These are phyloP conservation scores for Artemisia argyi DNA, from an alignment of 129 eudicot genomes.

Conservation along the genomic window DNA sequence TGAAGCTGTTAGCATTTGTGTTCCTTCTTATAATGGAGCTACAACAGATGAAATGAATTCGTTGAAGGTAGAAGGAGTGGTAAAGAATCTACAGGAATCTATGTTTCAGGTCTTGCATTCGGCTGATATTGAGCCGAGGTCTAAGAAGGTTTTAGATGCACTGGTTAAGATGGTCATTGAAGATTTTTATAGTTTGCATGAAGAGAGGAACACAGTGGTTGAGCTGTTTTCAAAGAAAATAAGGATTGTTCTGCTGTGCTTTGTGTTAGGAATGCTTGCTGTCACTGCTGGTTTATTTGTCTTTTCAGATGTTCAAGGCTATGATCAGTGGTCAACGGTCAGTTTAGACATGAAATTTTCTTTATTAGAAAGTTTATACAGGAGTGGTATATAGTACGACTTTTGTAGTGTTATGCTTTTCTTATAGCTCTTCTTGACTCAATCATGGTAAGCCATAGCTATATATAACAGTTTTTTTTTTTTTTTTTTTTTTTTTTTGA, in stretches of 20 bases:
- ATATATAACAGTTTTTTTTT: neutral
- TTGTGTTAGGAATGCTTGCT: constrained; percentile 21
- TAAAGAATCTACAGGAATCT: constrained; percentile 24
- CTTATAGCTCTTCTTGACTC: constrained; percentile 7
- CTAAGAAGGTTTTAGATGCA: too few relatives aligned
- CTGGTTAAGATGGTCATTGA: too few relatives aligned
- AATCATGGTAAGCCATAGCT: neutral
- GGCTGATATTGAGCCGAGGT: constrained; percentile 23
- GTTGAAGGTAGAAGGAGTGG: constrained; percentile 22
- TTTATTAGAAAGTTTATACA: neutral
- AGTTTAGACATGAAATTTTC: neutral
- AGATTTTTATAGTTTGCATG: too few relatives aligned
- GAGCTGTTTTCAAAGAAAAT: too few relatives aligned
- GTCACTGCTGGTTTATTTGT: constrained; percentile 23
- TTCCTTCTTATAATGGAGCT: neutral
- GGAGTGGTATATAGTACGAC: neutral
- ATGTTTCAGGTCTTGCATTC: constrained; percentile 33
- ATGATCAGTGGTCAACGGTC: too few relatives aligned
- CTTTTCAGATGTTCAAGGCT: constrained; percentile 31
- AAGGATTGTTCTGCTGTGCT: constrained; percentile 29
- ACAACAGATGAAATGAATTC: constrained; percentile 11
- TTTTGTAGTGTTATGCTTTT: constrained; percentile 10
- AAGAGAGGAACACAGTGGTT: too few relatives aligned
- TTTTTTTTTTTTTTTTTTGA: too few relatives aligned
- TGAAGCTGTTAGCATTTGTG: constrained; percentile 11